phyloP scores from a whole-genome alignment of 1,284 basidiomycete genomes.

The Trichosporon inkin region DNA sequence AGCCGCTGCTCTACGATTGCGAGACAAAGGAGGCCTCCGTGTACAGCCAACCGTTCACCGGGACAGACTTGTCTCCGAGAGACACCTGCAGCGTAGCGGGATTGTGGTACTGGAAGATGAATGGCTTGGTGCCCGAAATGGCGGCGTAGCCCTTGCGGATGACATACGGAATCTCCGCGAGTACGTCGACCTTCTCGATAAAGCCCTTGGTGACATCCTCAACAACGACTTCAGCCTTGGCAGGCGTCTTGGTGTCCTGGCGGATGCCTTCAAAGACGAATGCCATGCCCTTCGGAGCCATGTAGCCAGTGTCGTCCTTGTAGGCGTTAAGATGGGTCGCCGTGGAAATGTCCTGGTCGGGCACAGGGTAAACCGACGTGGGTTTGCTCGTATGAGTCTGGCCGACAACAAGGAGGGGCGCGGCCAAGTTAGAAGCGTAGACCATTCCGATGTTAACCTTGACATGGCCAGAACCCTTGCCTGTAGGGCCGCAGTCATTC shows the following conservation, averaged over 20 bases:
- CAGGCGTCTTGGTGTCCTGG: conserved; percentile 53
- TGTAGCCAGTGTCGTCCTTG: conserved; percentile 73
- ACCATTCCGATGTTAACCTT: conserved; percentile 72
- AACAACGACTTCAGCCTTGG: conserved; percentile 59
- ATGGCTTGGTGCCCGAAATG: conserved; percentile 54
- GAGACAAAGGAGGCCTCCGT: conserved; percentile 91
- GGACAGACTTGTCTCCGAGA: conserved; percentile 51
- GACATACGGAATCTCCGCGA: conserved; percentile 91
- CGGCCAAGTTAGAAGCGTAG: conserved; percentile 27
- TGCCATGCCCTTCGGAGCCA: conserved; percentile 64
- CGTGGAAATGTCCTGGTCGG: conserved; percentile 61
- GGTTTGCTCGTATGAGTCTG: conserved; percentile 59
- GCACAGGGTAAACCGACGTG: conserved; percentile 44
- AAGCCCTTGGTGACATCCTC: conserved; percentile 61
- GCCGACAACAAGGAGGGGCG: conserved; percentile 52
- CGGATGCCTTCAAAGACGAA: conserved; percentile 76
- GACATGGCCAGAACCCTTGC: conserved; percentile 71
- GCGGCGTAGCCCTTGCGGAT: conserved; percentile 54
- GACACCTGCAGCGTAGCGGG: conserved; percentile 64
- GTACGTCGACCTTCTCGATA: conserved; percentile 93
- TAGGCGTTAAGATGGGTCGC: conserved; percentile 64
- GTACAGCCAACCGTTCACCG: conserved; percentile 69
- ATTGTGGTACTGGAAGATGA: conserved; percentile 73
- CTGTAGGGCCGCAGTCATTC: conserved; percentile 67
- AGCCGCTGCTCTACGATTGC: conserved; percentile 16